Evolutionary conservation across 805 yeast species (phyloP), one percentile per base, ranked within the genome.

Genomic region (Teunomyces panamensis): DNA sequence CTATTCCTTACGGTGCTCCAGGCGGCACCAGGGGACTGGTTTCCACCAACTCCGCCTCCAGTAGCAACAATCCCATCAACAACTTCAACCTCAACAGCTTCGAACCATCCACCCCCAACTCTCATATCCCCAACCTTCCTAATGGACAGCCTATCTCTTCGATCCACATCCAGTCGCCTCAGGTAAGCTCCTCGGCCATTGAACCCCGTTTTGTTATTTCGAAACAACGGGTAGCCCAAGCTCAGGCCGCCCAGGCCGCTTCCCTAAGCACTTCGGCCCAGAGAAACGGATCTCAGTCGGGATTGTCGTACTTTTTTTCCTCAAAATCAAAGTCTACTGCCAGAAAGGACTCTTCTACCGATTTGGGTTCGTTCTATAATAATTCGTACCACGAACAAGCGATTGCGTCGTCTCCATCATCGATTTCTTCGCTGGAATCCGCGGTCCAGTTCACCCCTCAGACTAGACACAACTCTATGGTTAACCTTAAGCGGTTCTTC

Each of bases 201-300:
- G 97, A 89, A 60, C 87, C 95, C 11, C 75, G 96, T 37, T 89
- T 90, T 60, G 82, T 90, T 43, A 85, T 90, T 34, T 87, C 95
- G 9, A 82, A 88, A 57, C 94, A 85, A 51, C 79, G 87, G 46
- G 81, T 84, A 20, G 83, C 76, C 39, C 82, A 71, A 53, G 78
- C 73, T 14, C 81, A 76, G 55, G 79, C 77, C 28, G 64, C 62
- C 4, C 61, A 60, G 26, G 55, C 54, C 16, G 77, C 77, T 2
- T 61, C 69, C 3, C 55, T 63, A 34, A 55, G 70, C 27, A 56
- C 71, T 7, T 58, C 67, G 13, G 41, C 41, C 10, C 73, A 67
- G 39, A 65, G 73, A 42, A 63, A 63, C 43, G 70, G 68, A 8
- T 74, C 80, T 5, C 78, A 74, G 49, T 70, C 80, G 8, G 74